Base-by-base conservation (phyloP, 129 eudicot species). In the Silybum marianum region DNA sequence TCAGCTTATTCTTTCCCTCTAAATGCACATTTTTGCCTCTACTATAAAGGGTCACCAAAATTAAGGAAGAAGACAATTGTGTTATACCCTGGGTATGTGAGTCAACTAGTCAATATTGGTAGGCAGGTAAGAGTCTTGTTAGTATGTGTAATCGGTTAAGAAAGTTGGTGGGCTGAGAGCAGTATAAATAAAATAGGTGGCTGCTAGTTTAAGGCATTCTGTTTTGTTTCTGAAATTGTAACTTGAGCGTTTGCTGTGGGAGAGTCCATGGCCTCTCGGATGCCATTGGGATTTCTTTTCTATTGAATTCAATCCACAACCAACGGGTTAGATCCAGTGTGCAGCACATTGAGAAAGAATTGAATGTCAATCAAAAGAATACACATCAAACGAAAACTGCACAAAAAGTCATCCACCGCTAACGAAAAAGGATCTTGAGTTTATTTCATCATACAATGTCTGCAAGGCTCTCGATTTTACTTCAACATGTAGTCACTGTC, bases 1-100 rank as follows among this genome's bases (percentile, higher is more conserved):
- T 62, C 25, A 36, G 66, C 60, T 5, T 40, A 40, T 78, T 77
- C 73, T 38, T 22, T 77, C 62, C 39, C 60, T 66, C 60, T 78
- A 40, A 36, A 66, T 66, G 36, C 9, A 66, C 24, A 24, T 12
- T 63, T 63, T 65, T 77, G 24, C 21, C 39, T 63, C 58, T 36
- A 63, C 24, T n/a, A 13, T 16, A 12, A 25, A 60, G 16, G 16
- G 42, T 9, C 2, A 24, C 22, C 9, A 13, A 68, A 63, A 2
- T 38, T 30, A 19, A 74, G 66, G 11, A 74, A 74, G 54, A 74
- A 11, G 39, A 51, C 22, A 51, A 51, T 32, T 32, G 14, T 46
- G 58, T 46, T 42, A 32, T 32, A 32, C 38, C 4, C 4, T 32
- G 5, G 38, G 38, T 32, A 32, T 32, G 38, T 4, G 4, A 38